Evolutionary conservation across 192 early-diverging fungal species (phyloP).

Genomic region (Coemansia sp.): DNA sequence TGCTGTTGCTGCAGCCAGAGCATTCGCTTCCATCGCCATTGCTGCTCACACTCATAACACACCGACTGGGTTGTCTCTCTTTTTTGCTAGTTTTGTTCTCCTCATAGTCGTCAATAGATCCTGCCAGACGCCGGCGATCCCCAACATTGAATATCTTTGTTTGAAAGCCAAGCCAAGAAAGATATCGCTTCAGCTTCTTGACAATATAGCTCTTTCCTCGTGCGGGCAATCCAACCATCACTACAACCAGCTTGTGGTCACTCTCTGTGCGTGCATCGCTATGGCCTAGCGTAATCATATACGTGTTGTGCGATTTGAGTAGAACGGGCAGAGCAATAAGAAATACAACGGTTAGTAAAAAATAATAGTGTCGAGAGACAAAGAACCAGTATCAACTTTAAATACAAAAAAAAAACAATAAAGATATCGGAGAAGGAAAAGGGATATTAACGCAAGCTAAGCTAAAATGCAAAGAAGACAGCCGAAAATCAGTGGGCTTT

Average conservation of each 20-base stretch:
- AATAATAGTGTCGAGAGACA: background rate
- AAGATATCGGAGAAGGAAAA: background rate
- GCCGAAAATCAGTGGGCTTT: too few relatives aligned
- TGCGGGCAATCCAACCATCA: conserved; percentile 96
- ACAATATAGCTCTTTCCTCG: conserved; percentile 95
- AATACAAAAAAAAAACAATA: background rate
- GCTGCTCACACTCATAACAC: background rate
- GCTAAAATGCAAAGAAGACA: too few relatives aligned
- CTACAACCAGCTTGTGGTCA: conserved; percentile 88
- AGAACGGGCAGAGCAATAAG: background rate
- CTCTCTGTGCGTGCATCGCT: conserved; percentile 61
- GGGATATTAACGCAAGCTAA: background rate
- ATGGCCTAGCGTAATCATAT: conserved; percentile 49
- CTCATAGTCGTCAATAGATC: conserved; percentile 38
- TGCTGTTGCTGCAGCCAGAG: conserved; percentile 38
- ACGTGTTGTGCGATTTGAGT: background rate
- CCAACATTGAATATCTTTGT: conserved; percentile 93
- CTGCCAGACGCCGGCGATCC: conserved; percentile 79
- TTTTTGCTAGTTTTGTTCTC: background rate
- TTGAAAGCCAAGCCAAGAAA: conserved; percentile 77
- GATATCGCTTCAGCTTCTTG: conserved; percentile 91
- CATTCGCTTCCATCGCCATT: conserved; percentile 14
- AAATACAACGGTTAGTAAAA: background rate
- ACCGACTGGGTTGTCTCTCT: background rate
- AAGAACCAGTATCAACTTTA: background rate